phyloP scores from a whole-genome alignment of 371 early-diverging fungal genomes.

The Circinella umbellata region DNA sequence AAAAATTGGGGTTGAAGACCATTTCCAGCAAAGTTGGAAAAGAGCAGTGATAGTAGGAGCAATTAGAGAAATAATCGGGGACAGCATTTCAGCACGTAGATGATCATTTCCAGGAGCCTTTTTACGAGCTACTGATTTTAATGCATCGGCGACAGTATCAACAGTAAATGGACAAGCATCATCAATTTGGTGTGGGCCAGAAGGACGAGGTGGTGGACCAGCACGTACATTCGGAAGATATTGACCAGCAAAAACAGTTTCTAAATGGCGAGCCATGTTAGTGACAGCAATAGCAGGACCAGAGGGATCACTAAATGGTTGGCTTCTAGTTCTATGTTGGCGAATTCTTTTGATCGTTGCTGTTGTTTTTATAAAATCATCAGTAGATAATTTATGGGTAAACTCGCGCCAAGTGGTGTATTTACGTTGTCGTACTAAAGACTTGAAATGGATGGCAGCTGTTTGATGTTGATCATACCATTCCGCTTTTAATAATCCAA shows the following conservation, averaged over 20 bases:
- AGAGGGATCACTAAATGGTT: constrained; percentile 7
- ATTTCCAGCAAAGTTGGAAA: constrained; percentile 17
- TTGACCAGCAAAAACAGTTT: no score
- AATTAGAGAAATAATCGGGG: constrained; percentile 8
- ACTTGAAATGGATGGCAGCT: no score
- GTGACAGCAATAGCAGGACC: constrained; percentile 10
- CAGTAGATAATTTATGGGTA: no score
- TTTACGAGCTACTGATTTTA: constrained; percentile 1
- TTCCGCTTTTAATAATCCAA: no score
- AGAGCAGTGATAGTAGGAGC: background rate
- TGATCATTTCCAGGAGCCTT: constrained; percentile 35
- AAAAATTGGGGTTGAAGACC: background rate
- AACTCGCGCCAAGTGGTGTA: no score
- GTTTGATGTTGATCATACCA: no score
- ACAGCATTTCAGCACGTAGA: constrained; percentile 27
- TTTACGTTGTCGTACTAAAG: no score
- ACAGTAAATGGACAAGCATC: background rate
- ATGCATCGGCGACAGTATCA: background rate
- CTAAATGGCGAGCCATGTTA: background rate
- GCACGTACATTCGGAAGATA: background rate
- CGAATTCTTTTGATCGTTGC: background rate
- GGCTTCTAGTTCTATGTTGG: background rate
- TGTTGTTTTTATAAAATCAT: no score
- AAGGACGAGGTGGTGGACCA: background rate
- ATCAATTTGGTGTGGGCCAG: background rate